These are phyloP conservation scores for Cladorrhinum samala DNA, from an alignment of 495 filamentous ascomycete species.

Conservation along the genomic window DNA sequence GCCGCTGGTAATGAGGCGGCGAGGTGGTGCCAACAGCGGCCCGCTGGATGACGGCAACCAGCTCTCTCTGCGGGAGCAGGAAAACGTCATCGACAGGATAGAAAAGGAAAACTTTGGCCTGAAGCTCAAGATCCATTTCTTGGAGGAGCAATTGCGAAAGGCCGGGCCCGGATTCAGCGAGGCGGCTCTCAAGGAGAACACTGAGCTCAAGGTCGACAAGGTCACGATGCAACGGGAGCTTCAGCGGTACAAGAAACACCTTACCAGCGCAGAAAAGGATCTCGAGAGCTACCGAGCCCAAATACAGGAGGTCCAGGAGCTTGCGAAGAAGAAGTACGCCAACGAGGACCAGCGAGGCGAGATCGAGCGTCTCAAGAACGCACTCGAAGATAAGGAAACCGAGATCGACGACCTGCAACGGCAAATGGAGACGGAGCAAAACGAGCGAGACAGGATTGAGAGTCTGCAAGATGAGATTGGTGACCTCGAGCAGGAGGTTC, in stretches of 20 bases:
- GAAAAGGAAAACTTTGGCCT: conserved; percentile 86
- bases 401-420: conserved; percentile 49
- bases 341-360: conserved; percentile 57
- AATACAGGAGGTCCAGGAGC: conserved; percentile 71
- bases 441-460: conserved; percentile 37
- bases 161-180: conserved; percentile 83
- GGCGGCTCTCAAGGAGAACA: conserved; percentile 83
- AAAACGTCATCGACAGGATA: conserved; percentile 88
- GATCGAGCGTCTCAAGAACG: conserved; percentile 48
- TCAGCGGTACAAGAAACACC: conserved; percentile 70
- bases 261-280: conserved; percentile 71
- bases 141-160: conserved; percentile 73
- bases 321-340: conserved; percentile 65
- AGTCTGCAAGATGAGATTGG: conserved; percentile 56
- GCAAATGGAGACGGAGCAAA: conserved; percentile 46
- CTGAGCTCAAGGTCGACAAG: conserved; percentile 86
- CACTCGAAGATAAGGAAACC: conserved; percentile 43
- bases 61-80: conserved; percentile 86
- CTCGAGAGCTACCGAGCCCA: conserved; percentile 71
- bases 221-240: conserved; percentile 84
- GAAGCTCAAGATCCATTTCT: conserved; percentile 75
- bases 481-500: conserved; percentile 52
- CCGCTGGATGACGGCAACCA: conserved; percentile 76
- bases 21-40: conserved; percentile 50
- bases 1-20: conserved; percentile 59